Evolutionary conservation across 1,139 yeast genomes (phyloP), one percentile per base, ranked within the genome.

Genomic region (Blastobotrys serpentis): DNA sequence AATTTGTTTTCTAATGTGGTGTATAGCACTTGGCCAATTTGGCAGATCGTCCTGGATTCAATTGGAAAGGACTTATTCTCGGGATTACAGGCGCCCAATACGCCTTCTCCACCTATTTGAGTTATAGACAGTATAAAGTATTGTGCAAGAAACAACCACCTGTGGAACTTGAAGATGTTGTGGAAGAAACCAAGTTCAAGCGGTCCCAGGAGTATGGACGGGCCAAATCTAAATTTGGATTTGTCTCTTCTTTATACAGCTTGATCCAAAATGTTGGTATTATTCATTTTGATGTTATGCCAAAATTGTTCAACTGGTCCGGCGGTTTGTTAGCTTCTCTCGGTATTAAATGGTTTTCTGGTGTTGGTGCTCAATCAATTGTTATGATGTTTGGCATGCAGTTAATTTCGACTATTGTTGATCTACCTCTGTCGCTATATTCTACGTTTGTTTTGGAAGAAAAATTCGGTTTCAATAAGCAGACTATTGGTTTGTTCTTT

Each of bases 401-500:
- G 42, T 52, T 79, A 25, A 49, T 80, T 37, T 71, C 82, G 10
- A 72, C 81, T 6, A 44, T 86, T 7, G 52, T 79, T 41, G 73
- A 80, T 5, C 65, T 85, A 52, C 98, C 98, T 2, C 64, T 81
- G 34, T 74, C 82, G 10, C 82, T 86, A 66, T 90, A 89, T 68
- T 73, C 78, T 49, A 84, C 85, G 59, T 92, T 92, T 71, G 92
- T 89, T 11, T 75, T 92, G 59, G 98, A 92, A 69, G 96, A 90
- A 66, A 82, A 81, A 67, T 90, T 76, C 62, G 98, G 98, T 0
- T 92, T 92, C 73, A 92, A 92, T 71, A 92, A 92, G 67, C 76
- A 80, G 59, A 92, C 97, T 0, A 54, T 76, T 14, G 70, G 74
- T 44, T 71, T 88, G 47, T 92, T 95, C 86, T 52, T 86, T 42